These are phyloP conservation scores for Leishmania major DNA, from an alignment of 208 protist species.

Conservation along the genomic window DNA sequence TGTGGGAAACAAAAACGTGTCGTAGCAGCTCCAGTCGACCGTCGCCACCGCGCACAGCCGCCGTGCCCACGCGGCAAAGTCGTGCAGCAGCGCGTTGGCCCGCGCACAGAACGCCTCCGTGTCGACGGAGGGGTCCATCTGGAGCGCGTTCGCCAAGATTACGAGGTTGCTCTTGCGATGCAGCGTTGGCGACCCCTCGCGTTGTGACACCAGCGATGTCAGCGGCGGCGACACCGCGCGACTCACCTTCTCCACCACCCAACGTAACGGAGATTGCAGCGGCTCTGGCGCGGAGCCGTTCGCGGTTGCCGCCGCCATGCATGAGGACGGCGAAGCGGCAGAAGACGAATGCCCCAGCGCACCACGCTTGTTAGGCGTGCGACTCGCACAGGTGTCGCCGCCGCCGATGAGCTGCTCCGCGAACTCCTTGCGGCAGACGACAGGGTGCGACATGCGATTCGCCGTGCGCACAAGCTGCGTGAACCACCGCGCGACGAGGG, in stretches of 20 bases:
- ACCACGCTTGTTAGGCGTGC: neutral
- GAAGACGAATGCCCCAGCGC: no score
- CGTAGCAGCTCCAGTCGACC: slow-evolving; percentile 38
- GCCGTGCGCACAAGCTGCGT: slow-evolving; percentile 44
- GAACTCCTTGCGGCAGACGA: slow-evolving; percentile 43
- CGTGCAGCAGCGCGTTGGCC: slow-evolving; percentile 31
- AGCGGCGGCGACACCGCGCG: neutral
- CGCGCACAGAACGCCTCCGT: slow-evolving; percentile 33
- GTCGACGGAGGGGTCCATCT: slow-evolving; percentile 50
- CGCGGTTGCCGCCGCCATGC: neutral
- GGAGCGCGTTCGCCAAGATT: slow-evolving; percentile 57
- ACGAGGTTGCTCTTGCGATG: slow-evolving; percentile 62
- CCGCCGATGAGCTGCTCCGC: neutral
- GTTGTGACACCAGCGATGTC: neutral
- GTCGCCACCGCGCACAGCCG: slow-evolving; percentile 8
- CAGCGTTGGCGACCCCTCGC: slow-evolving; percentile 30
- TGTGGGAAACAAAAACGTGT: slow-evolving; percentile 81
- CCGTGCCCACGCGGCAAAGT: slow-evolving; percentile 46
- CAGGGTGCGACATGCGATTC: slow-evolving; percentile 47
- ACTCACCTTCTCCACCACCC: neutral
- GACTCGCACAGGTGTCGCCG: neutral
- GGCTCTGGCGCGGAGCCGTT: neutral
- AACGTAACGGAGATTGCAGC: neutral
- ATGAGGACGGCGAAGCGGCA: neutral
- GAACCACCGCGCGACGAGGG: slow-evolving; percentile 72